Evolutionary conservation across 257 asterid species (phyloP), one percentile per base, ranked within the genome.

Genomic region (Penstemon newberryi): DNA sequence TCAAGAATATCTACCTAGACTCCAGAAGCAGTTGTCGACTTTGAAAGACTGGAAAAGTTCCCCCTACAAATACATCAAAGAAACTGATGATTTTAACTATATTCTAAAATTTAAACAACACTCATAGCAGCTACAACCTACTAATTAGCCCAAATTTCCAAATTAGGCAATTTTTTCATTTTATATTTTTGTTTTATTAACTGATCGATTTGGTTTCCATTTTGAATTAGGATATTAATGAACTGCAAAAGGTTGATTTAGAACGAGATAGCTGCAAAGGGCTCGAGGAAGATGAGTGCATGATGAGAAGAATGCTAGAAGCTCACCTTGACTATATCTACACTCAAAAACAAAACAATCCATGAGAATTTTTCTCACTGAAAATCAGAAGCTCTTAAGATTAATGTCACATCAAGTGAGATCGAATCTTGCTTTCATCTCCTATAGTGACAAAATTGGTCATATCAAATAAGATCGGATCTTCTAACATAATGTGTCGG

Each of bases 11-110:
- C 53, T 63, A 89, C 96, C 96, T 74, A 92, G 70, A 73, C 96
- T 89, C 96, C 96, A 92, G 67, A 87, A 84, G 77, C 96, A 81
- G 54, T 92, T 96, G 15, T 92, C 96, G 47, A 81, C 89, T 80
- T 85, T 87, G 51, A 89, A 82, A 40, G 92, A 56, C 69, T 77
- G 74, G 68, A 71, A 84, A 36, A 92, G 85, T 39, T 87, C 96
- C 43, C 89, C 98, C 98, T 89, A 84, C 71, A 84, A 43, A 39
- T 52, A 70, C 44, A 75, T 12, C 46, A 70, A 15, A n/a, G 3
- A 49, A 62, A 63, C 19, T 38, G 40, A 69, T 58, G 0, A 66
- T 36, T 53, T 33, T 9, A 55, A 38, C 33, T 25, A 25, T 25
- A 25, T 25, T 25, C 33, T 25, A 25, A 1, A 25, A 25, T 25